Conservation (phyloP, 2,329 filamentous ascomycete species). For the Scytalidium lignicola region DNA sequence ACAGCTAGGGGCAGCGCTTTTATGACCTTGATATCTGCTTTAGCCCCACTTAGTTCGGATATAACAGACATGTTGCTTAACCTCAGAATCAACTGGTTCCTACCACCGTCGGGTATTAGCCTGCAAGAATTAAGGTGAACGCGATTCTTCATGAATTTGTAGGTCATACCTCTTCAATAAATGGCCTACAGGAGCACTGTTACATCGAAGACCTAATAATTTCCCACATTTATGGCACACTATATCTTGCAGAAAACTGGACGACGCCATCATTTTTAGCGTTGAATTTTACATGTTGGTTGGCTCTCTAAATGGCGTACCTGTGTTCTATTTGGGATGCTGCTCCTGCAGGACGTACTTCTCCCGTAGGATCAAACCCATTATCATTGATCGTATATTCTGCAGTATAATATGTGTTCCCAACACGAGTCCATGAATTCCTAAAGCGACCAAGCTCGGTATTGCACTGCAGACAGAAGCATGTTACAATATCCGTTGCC, state of each 20-base stretch:
- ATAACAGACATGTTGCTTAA: slow-evolving; percentile 19
- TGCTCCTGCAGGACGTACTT: slow-evolving; percentile 15
- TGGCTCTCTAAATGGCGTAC: slow-evolving; percentile 8
- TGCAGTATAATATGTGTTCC: slow-evolving; percentile 26
- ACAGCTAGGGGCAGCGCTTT: slow-evolving; percentile 14
- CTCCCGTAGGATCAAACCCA: slow-evolving; percentile 20
- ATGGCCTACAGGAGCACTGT: slow-evolving; percentile 24
- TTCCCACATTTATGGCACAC: slow-evolving; percentile 20
- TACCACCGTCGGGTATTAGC: slow-evolving; percentile 4
- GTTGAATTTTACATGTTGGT: neutral
- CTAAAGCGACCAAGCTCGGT: slow-evolving; percentile 20
- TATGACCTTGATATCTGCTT: slow-evolving; percentile 13
- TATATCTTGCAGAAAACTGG: slow-evolving; percentile 25
- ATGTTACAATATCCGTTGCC: slow-evolving; percentile 19
- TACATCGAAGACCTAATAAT: slow-evolving; percentile 23
- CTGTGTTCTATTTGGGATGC: slow-evolving; percentile 21
- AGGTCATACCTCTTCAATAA: slow-evolving; percentile 20
- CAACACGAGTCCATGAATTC: slow-evolving; percentile 27
- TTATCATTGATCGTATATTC: slow-evolving; percentile 12
- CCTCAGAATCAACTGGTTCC: slow-evolving; percentile 24
- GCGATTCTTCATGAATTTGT: neutral
- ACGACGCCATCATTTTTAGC: neutral
- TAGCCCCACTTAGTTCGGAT: slow-evolving; percentile 16
- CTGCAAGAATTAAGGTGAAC: neutral
- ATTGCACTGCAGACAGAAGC: slow-evolving; percentile 23